These are phyloP conservation scores for Penicillium turbatum DNA, from an alignment of 495 filamentous ascomycete species.

Conservation along the genomic window DNA sequence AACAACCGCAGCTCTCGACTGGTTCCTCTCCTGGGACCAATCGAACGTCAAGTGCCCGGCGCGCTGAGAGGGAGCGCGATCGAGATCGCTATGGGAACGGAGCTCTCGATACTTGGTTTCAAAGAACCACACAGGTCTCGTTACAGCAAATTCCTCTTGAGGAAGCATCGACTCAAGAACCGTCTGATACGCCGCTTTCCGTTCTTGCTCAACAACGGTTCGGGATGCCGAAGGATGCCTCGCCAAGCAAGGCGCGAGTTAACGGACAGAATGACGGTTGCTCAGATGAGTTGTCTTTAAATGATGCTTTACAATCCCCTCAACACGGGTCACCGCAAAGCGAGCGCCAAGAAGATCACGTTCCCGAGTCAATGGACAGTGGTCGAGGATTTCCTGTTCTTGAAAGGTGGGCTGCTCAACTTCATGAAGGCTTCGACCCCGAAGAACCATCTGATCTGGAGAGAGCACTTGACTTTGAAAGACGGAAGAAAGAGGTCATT, in stretches of 20 bases:
- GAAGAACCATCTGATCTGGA: slow-evolving; percentile 25
- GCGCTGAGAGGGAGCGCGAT: slow-evolving; percentile 25
- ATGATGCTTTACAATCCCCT: not conserved
- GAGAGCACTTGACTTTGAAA: slow-evolving; percentile 40
- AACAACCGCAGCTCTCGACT: not conserved
- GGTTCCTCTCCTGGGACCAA: not conserved
- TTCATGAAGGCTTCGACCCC: slow-evolving; percentile 24
- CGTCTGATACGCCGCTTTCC: slow-evolving; percentile 17
- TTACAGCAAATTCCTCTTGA: slow-evolving; percentile 2
- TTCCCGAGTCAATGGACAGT: slow-evolving; percentile 15
- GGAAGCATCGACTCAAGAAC: not conserved
- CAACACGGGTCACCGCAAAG: too few species aligned
- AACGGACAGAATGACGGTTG: not conserved
- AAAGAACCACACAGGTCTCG: slow-evolving; percentile 23
- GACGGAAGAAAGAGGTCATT: slow-evolving; percentile 39
- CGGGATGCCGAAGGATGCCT: not conserved
- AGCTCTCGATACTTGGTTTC: slow-evolving; percentile 40
- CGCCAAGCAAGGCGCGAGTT: not conserved
- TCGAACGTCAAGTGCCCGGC: not conserved
- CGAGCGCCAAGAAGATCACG: not conserved
- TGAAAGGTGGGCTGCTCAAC: slow-evolving; percentile 38
- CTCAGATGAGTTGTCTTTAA: not conserved
- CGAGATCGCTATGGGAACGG: slow-evolving; percentile 38
- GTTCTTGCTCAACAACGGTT: slow-evolving; percentile 27
- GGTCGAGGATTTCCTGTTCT: slow-evolving; percentile 35